Evolutionary conservation across 106 monocot genomes (phyloP).

Genomic region (Alisma plantagoaquatica): DNA sequence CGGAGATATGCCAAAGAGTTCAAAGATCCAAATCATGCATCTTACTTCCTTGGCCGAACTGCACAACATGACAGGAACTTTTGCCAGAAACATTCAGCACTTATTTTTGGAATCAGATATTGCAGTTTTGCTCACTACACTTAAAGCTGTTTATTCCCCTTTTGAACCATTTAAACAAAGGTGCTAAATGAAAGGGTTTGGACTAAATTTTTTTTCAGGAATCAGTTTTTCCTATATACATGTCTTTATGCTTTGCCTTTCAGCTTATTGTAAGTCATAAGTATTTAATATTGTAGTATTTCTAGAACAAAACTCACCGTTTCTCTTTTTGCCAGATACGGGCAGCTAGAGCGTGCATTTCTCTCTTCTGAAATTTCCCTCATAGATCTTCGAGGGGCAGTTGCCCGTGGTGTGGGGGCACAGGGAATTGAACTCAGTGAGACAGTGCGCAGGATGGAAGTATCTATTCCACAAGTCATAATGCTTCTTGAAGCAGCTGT

Average conservation of each 20-base stretch:
- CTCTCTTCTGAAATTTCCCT: conserved; percentile 70
- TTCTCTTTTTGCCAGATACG: conserved; percentile 46
- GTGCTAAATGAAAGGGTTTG: too few species aligned
- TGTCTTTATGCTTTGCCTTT: too few species aligned
- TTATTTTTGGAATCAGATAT: conserved; percentile 83
- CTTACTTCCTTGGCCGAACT: conserved; percentile 75
- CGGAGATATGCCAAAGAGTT: conserved; percentile 83
- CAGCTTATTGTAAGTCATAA: too few species aligned
- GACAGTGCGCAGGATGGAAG: conserved; percentile 98
- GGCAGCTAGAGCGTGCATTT: conserved; percentile 76
- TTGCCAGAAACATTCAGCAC: conserved; percentile 91
- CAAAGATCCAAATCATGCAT: conserved; percentile 72
- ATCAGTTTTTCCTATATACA: not conserved
- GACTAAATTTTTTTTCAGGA: conserved; percentile 1
- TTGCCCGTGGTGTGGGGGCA: conserved; percentile 90
- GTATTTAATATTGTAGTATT: too few species aligned
- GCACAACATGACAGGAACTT: conserved; percentile 77
- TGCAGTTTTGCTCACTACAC: conserved; percentile 49
- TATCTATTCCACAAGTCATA: conserved; percentile 82
- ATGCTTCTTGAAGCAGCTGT: conserved; percentile 91
- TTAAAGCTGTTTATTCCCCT: conserved; percentile 86
- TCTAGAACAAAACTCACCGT: too few species aligned
- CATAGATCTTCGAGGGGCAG: conserved; percentile 83
- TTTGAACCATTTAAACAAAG: conserved; percentile 87
- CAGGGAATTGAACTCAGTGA: conserved; percentile 99